Evolutionary conservation across 2,329 filamentous ascomycete genomes (phyloP), one percentile per base, ranked within the genome.

Genomic region (Sarocladium brachiariae): DNA sequence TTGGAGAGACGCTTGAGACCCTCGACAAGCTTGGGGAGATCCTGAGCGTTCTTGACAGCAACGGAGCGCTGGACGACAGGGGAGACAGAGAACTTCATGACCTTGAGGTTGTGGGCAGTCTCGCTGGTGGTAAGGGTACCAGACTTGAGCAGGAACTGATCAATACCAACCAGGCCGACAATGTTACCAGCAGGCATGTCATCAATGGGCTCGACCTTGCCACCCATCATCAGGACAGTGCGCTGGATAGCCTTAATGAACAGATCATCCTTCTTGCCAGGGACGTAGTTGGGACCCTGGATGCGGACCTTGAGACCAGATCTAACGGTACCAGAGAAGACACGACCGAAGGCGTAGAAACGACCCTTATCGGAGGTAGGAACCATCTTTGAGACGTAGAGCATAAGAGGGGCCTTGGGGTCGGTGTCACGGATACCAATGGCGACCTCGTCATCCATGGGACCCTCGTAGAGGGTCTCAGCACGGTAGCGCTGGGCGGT

Each of bases 371-470:
- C 93, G 65, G 90, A 95, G 63, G 93, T 99, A 67, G 93, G 93
- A 69, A 99, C 93, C 93, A 99, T 99, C 89, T 99, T 99, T 74
- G 93, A 99, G 73, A 99, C 91, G 87, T 99, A 99, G 63, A 97
- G 82, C 93, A 99, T 99, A 75, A 99, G 93, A 66, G 92, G 89
- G 72, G 83, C 93, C 81, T 96, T 95, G 75, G 92, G 81, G 74
- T 99, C 89, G 74, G 93, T 97, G 82, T 97, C 90, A 66, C 91
- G 91, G 83, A 99, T 96, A 83, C 85, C 90, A 70, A 96, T 87
- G 78, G 87, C 91, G 64, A 85, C 84, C 74, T 89, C 86, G 65
- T 99, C 93, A 70, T 99, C 93, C 54, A 77, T 67, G 64, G 93
- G 93, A 82, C 93, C 93, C 82, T 99, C 93, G 80, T 99, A 99